Evolutionary conservation across 2,329 filamentous ascomycete species (phyloP), one percentile per base, ranked within the genome.

Genomic region (Aspergillus quadrilineatus): DNA sequence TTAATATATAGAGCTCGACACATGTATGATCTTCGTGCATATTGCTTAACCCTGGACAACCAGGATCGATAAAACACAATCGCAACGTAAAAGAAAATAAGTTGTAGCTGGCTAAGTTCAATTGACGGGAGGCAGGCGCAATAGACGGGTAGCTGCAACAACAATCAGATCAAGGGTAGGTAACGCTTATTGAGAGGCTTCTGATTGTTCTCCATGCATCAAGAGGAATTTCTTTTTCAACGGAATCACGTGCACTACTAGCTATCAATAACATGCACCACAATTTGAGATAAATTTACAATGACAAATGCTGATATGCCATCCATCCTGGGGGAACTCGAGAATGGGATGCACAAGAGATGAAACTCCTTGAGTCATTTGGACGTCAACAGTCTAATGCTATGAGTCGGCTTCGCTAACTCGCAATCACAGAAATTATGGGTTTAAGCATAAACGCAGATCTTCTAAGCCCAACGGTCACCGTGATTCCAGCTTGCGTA

Each of bases 161-260:
- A 62, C 60, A 58, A 61, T 62, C 44, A 30, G 12, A 41, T 41
- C 41, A 36, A 44, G 41, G 26, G 28, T 28, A 14, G 36, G 17
- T 17, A 32, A 9, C 34, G 30, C 37, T 57, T 57, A 53, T 53
- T 43, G 55, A 50, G 45, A 50, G 29, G 53, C 14, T 49, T 22
- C 45, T 43, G 57, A 65, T 66, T 65, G 61, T 64, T 64, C 62
- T 63, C n/a, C 29, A 12, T 10, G 30, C 44, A 44, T 65, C 63
- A 65, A 66, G 63, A 60, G 57, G 49, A 46, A 50, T 39, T 10
- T 12, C 9, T 30, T 34, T 37, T 30, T 50, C 56, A 58, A 58
- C 60, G 53, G 22, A 6, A 29, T 66, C 60, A 65, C 60, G 57
- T 65, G 63, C 37, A 10, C 8, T 4, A 6, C 26, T 17, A 32